phyloP scores from a whole-genome alignment of 177 flowering plant genomes.

The Vitis hybrid region DNA sequence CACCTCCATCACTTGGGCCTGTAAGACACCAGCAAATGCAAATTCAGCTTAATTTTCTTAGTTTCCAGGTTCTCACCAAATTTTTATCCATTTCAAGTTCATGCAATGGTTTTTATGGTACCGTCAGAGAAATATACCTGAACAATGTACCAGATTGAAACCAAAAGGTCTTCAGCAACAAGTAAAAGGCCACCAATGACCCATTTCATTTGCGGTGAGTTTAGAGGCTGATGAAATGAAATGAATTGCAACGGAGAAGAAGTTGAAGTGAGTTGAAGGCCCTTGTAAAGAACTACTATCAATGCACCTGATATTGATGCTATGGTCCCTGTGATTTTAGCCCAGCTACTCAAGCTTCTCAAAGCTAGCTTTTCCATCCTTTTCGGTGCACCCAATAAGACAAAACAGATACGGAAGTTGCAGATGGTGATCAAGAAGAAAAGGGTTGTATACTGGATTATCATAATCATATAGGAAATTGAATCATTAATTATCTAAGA shows the following conservation, averaged over 20 bases:
- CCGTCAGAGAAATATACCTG: slow-evolving; percentile 11
- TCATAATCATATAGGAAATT: too few relatives aligned
- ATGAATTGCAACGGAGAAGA: slow-evolving; percentile 1
- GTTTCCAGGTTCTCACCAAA: background rate
- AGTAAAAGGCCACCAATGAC: slow-evolving; percentile 26
- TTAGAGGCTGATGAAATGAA: background rate
- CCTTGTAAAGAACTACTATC: slow-evolving; percentile 24
- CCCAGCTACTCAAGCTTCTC: slow-evolving; percentile 12
- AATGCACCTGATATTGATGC: slow-evolving; percentile 29
- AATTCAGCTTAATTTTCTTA: background rate
- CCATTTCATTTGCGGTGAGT: slow-evolving; percentile 21
- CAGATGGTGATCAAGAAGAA: too few relatives aligned
- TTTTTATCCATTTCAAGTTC: background rate
- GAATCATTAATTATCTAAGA: too few relatives aligned
- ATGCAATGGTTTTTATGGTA: background rate
- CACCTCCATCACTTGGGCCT: slow-evolving; percentile 6
- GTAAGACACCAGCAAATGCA: background rate
- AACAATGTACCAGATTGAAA: slow-evolving; percentile 21
- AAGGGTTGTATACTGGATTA: too few relatives aligned
- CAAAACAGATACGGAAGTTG: too few relatives aligned
- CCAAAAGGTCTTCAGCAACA: slow-evolving; percentile 6
- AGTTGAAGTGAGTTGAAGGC: slow-evolving; percentile 17
- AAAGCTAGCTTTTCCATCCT: slow-evolving; percentile 28
- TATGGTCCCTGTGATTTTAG: slow-evolving; percentile 22
- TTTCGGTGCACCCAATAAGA: background rate